Conservation (phyloP, 768 basidiomycete genomes). For the Russula abietina region DNA sequence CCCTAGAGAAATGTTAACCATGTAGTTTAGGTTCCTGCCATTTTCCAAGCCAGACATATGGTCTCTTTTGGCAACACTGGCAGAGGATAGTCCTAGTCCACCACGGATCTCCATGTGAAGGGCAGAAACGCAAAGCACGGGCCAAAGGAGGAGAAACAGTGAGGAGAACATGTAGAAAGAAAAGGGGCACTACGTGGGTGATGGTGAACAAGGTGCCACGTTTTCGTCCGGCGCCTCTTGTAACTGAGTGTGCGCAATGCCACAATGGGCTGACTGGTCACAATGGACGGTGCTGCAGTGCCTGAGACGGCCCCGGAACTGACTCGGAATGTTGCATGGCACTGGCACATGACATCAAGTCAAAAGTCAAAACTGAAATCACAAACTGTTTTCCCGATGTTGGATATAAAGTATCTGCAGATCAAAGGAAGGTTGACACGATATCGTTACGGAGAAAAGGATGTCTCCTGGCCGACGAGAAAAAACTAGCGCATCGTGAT, state of each 20-base stretch:
- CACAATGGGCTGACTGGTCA: neutral
- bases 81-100: neutral
- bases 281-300: neutral
- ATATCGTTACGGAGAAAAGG: too few species aligned
- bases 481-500: too few species aligned
- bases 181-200: neutral
- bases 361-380: neutral
- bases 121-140: neutral
- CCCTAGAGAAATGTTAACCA: neutral
- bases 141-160: neutral
- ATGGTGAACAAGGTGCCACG: neutral
- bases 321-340: neutral
- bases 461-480: too few species aligned
- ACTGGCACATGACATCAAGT: too few species aligned
- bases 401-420: too few species aligned
- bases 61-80: neutral
- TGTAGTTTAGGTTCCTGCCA: neutral
- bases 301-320: too few species aligned
- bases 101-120: neutral
- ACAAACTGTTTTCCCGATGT: neutral
- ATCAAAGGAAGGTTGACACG: neutral
- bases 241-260: neutral
- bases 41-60: neutral
- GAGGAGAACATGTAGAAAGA: neutral
- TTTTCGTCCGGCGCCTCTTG: neutral